Evolutionary conservation across 805 yeast species (phyloP), one percentile per base, ranked within the genome.

Genomic region (Yueomyces sp.): DNA sequence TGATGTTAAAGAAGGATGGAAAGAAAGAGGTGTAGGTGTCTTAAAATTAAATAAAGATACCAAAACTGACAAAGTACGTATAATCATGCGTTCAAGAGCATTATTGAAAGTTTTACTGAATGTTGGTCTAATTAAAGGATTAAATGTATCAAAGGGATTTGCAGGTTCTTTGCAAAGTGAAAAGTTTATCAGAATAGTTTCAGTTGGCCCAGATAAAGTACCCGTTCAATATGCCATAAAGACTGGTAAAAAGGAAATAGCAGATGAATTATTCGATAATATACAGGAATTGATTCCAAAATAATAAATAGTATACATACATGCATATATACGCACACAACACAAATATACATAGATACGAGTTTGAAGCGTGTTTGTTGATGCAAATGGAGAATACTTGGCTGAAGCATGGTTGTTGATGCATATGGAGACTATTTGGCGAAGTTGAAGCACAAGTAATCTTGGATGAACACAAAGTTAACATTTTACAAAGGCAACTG

Each of bases 1-100:
- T 0, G 73, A 77, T 36, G 68, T 82, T 3, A 59, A 73, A 6
- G 77, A 72, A 19, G 96, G 96, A 2, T 92, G 98, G 98, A 92
- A 85, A 59, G 98, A 92, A 63, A 76, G 92, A 55, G 98, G 98
- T 28, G 70, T 83, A 38, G 98, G 98, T 2, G 72, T 76, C 4
- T 64, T 92, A n/a, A 95, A 85, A 57, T 72, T 92, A 28, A 90
- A 92, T 61, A 61, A 63, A 40, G 55, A 60, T 42, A 50, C 49
- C n/a, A 47, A 50, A 12, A 49, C 53, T 1, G 67, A 66, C 2
- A 73, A 72, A 44, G 69, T 80, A 0, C 75, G 98, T 52, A 59
- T 92, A 8, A 81, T 92, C 4, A 87, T 92, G 96, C 77, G 98
- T 58, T 80, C 95, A 3, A 85, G 84, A 47, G 94, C 95, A 2